Percentiles rank a stretch among this genome's conserved stretches.
These are phyloP conservation scores for Trichomonascaceae sp. DNA, from an alignment of 1,139 yeast species.

Conservation along the genomic window DNA sequence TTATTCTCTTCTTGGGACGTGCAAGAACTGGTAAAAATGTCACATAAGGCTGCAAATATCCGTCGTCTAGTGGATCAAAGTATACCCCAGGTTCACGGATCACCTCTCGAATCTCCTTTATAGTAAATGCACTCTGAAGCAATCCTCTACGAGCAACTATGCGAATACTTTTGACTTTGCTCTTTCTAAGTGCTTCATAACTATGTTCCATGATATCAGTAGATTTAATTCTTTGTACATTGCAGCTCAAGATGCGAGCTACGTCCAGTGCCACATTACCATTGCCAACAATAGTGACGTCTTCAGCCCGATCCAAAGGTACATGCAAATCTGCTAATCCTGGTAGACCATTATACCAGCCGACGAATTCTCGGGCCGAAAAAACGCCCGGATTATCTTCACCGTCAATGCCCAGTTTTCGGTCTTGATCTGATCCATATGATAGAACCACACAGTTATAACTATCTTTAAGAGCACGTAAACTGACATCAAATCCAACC, in stretches of 20 bases:
- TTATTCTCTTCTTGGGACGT: slow-evolving; percentile 63
- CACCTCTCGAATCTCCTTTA: slow-evolving; percentile 84
- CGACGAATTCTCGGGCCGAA: slow-evolving; percentile 84
- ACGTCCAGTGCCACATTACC: slow-evolving; percentile 97
- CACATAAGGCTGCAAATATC: slow-evolving; percentile 39
- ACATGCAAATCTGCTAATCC: slow-evolving; percentile 44
- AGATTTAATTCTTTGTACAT: slow-evolving; percentile 39
- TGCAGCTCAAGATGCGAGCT: slow-evolving; percentile 68
- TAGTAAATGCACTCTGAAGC: slow-evolving; percentile 75
- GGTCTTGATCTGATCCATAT: slow-evolving; percentile 75
- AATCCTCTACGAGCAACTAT: slow-evolving; percentile 85
- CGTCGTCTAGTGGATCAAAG: slow-evolving; percentile 50
- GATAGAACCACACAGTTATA: slow-evolving; percentile 75
- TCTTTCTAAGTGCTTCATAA: slow-evolving; percentile 42
- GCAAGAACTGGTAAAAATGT: slow-evolving; percentile 41
- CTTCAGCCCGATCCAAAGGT: slow-evolving; percentile 51
- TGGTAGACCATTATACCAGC: slow-evolving; percentile 95
- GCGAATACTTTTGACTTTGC: slow-evolving; percentile 55
- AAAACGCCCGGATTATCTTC: slow-evolving; percentile 55
- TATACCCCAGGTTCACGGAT: slow-evolving; percentile 56
- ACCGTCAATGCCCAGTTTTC: slow-evolving; percentile 54
- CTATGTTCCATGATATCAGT: slow-evolving; percentile 77
- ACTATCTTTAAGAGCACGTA: slow-evolving; percentile 44
- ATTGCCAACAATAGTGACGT: slow-evolving; percentile 84
- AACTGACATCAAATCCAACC: slow-evolving; percentile 51